These are phyloP conservation scores for Aspergillus conjunctus DNA, from an alignment of 495 filamentous ascomycete species.

Conservation along the genomic window DNA sequence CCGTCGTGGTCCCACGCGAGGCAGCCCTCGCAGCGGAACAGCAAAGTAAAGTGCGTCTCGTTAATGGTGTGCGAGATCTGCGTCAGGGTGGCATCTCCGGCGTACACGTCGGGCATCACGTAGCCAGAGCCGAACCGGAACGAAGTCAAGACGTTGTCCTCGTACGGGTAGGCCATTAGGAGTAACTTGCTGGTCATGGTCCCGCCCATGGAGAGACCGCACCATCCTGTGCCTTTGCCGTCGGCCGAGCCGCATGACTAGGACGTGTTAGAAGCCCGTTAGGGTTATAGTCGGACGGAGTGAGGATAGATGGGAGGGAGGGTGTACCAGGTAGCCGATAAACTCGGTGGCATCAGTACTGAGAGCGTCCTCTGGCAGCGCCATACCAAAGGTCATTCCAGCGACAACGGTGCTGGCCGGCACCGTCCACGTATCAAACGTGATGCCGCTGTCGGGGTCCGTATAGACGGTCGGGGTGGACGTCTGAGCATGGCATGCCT, in stretches of 20 bases:
- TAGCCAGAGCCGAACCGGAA: constrained; percentile 23
- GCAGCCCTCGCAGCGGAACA: constrained; percentile 26
- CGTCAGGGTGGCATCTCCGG: constrained; percentile 20
- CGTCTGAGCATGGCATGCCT: constrained; percentile 15
- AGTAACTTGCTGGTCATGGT: constrained; percentile 22
- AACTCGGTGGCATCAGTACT: constrained; percentile 22
- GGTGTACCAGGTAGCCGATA: constrained; percentile 24
- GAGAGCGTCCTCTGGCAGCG: constrained; percentile 19
- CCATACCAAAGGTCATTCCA: constrained; percentile 21
- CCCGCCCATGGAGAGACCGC: constrained; percentile 19
- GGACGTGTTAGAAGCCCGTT: background rate
- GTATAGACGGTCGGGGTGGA: constrained; percentile 15
- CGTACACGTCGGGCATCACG: constrained; percentile 20
- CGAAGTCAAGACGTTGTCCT: constrained; percentile 18
- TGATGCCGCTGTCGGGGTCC: constrained; percentile 23
- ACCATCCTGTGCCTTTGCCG: constrained; percentile 21
- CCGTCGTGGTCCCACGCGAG: constrained; percentile 23
- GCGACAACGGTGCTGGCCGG: constrained; percentile 8
- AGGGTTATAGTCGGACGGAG: too few relatives aligned
- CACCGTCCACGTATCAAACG: constrained; percentile 24
- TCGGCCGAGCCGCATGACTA: constrained; percentile 17
- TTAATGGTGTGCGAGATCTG: constrained; percentile 20
- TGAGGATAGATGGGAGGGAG: background rate
- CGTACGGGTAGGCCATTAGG: constrained; percentile 20
- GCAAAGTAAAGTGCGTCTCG: constrained; percentile 12